A percentile compares a stretch with the other conserved stretches of the same genome.
phyloP scores from a whole-genome alignment of 139 green algal genomes.

The Picocystis salinarum region DNA sequence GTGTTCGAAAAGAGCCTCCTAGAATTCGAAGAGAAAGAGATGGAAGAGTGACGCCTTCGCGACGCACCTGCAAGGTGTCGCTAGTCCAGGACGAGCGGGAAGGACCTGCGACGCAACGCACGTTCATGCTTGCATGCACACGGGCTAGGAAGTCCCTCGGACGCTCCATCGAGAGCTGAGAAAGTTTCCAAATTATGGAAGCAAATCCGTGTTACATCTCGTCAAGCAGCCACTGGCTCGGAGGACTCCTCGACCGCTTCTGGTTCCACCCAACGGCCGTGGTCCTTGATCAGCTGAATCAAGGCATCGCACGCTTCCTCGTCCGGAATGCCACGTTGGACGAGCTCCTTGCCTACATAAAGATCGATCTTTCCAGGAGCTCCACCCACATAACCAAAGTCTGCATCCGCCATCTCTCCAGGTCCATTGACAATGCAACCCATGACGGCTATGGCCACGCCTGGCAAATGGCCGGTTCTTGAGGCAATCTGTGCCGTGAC shows the following conservation, averaged over 20 bases:
- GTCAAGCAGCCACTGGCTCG: no score
- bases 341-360: slow-evolving; percentile 98
- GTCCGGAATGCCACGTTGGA: slow-evolving; percentile 28
- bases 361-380: slow-evolving; percentile 88
- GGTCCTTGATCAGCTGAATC: slow-evolving; percentile 93
- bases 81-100: no score
- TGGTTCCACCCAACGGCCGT: slow-evolving; percentile 72
- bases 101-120: no score
- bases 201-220: no score
- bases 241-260: slow-evolving; percentile 49
- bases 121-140: no score
- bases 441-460: slow-evolving; percentile 95
- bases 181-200: no score
- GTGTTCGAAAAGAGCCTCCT: no score
- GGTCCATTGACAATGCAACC: slow-evolving; percentile 98
- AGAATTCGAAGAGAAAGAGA: no score
- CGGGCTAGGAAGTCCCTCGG: no score
- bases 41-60: no score
- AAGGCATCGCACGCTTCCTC: slow-evolving; percentile 58
- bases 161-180: no score
- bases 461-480: slow-evolving; percentile 86
- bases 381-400: slow-evolving; percentile 68
- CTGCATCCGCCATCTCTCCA: slow-evolving; percentile 97
- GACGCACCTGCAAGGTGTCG: no score
- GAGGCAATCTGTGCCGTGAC: slow-evolving; percentile 82